Evolutionary conservation across 2,329 filamentous ascomycete genomes (phyloP), one percentile per base, ranked within the genome.

Genomic region (Colletotrichum plurivorum): DNA sequence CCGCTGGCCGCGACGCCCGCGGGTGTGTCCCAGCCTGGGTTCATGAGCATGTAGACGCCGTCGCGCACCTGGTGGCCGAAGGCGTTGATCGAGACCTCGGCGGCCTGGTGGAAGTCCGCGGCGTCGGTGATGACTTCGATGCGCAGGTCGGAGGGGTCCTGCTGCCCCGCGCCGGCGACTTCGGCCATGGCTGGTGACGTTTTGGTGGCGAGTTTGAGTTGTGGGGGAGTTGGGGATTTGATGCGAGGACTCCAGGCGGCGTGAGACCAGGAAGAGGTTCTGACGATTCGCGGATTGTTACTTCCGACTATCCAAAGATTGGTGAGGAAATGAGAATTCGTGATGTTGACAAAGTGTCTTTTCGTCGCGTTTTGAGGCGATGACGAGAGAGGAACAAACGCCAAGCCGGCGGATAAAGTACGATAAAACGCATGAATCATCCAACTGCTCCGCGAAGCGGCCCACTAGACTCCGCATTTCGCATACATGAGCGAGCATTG

Each of bases 11-110:
- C 73, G 27, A 75, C 78, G 12, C 87, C 87, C 15, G 80, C 76
- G 5, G 83, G 77, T 0, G 84, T 87, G 43, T 89, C 82, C 87
- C 87, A 90, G 18, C 80, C 84, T 0, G 87, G 87, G 67, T 87
- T 87, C 77, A 85, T 80, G 68, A 78, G 77, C 1, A 78, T 80
- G 84, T 85, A 90, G 59, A 89, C 76, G 7, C 78, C 80, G 73
- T 90, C 88, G 31, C 77, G 76, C 13, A 79, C 79, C 73, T 90
- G 88, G 16, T 74, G 74, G 25, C 86, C 88, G 69, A 90, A 90
- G 6, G 80, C 74, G 5, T 75, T 73, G 63, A 71, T 67, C 7
- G 71, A 69, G 63, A 73, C 74, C 16, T 74, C 68, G 70, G 78
- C 78, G 9, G 61, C 73, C 18, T 65, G 69, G 2, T 60, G 20